Base-by-base conservation (phyloP, 1,284 basidiomycete genomes). In the Moniliella sp. region DNA sequence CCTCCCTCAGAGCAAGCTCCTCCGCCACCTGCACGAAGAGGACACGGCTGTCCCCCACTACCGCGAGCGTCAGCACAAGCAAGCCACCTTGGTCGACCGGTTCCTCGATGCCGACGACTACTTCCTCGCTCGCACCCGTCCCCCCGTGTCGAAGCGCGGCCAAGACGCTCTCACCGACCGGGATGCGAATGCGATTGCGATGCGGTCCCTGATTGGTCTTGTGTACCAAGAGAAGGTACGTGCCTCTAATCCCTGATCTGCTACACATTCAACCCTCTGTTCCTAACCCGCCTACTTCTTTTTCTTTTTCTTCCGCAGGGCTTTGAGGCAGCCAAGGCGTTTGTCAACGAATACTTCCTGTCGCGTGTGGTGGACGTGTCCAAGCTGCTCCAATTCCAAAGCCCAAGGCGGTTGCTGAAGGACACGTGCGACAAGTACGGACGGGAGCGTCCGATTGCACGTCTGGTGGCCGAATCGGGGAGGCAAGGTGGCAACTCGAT, bases 381-480 rank as follows among this genome's bases (percentile, higher is more conserved):
- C 9, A 61, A 66, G 18, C 72, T 94, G 67, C 71, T 99, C 61
- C 88, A 84, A 61, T 91, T 93, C 41, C 33, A 42, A 15, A 54
- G 64, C 34, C 64, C 64, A 16, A 60, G 61, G 30, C 46, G 47
- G 5, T 48, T 61, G 3, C 50, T 65, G 11, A 40, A 47, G 4
- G 42, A 46, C 16, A 61, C 61, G 1, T 49, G 61, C 19, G 34
- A 38, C 4, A 54, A 61, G 31, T 57, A 63, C 35, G 37, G 37
- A 15, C 44, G 45, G 33, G 43, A 41, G 23, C 30, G 40, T 10
- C 57, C 61, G 1, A 44, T 35, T 14, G 38, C 43, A 45, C 75
- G 83, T 52, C 62, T 99, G 40, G 64, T 99, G 34, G 82, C 79
- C 47, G 88, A 94, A 62, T 83, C 83, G 0, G 88, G 88, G 54